Evolutionary conservation across 805 yeast species (phyloP), one percentile per base, ranked within the genome.

Genomic region (Maudiozyma turicensis): DNA sequence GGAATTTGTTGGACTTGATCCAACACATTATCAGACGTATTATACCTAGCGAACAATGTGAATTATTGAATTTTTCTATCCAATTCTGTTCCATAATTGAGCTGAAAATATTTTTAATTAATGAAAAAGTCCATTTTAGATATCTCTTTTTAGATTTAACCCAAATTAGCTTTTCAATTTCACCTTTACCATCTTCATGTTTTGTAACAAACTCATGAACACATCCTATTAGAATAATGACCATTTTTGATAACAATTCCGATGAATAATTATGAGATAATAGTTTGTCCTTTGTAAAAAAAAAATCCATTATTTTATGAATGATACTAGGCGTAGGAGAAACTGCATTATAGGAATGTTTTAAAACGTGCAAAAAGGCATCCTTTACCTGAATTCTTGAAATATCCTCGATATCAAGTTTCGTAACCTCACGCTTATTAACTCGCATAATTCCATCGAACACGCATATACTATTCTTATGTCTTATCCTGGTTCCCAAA

Each of bases 21-120:
- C 84, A 81, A 50, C 76, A 73, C 14, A 77, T 65, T 40, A 76
- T 58, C 11, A 81, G 63, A 55, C 88, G 68, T 0, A 77, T 26
- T 65, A 54, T 30, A 72, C 76, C 48, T 68, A 58, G n/a, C 11
- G 42, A 39, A 13, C 60, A 48, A 44, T 38, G 51, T 46, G 8
- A 26, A 45, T 3, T 50, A 29, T 57, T 52, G 13, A 47, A 47
- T 7, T 53, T 46, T 8, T 47, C 51, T 14, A 15, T 40, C 56
- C 59, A 61, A 11, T 54, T 52, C 8, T 26, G 26, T 11, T 26
- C 20, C 30, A 40, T 40, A 26, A 40, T 40, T 10, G 8, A 8
- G 29, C 20, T 6, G 5, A 40, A n/a, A 28, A 30, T 40, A 11
- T 11, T 8, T 10, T 32, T 28, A 29, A 26, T 5, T 13, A 40